These are phyloP conservation scores for Dicorynia guianensis DNA, from an alignment of 306 rosid species.

Conservation along the genomic window DNA sequence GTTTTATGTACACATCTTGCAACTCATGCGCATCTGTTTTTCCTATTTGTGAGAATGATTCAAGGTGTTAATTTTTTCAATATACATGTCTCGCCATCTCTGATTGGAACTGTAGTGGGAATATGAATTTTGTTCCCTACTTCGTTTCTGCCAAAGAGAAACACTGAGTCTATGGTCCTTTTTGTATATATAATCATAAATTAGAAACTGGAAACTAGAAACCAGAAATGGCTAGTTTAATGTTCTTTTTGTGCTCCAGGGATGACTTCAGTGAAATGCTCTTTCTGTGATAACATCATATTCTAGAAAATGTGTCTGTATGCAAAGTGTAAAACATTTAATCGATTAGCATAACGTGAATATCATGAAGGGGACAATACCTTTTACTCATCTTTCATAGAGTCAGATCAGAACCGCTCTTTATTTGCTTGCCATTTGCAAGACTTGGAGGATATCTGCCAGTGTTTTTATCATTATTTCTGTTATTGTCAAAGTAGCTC, in stretches of 20 bases:
- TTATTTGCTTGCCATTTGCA: not conserved
- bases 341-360: constrained; percentile 28
- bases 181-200: constrained; percentile 35
- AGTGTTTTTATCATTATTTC: constrained; percentile 16
- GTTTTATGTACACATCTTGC: constrained; percentile 29
- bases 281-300: not conserved
- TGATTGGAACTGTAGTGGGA: no score
- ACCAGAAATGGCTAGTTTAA: not conserved
- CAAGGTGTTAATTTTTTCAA: not conserved
- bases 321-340: not conserved
- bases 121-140: no score
- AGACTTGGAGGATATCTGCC: constrained; percentile 28
- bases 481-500: constrained; percentile 24
- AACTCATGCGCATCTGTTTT: not conserved
- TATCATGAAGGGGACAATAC: constrained; percentile 25
- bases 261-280: not conserved
- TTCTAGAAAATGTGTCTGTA: no score
- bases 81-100: no score
- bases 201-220: not conserved
- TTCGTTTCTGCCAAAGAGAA: not conserved
- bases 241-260: not conserved
- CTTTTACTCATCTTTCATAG: not conserved
- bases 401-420: not conserved
- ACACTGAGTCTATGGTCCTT: not conserved
- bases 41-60: not conserved